Conservation (phyloP, 1,284 basidiomycete species). For the Irpex lacteus region DNA sequence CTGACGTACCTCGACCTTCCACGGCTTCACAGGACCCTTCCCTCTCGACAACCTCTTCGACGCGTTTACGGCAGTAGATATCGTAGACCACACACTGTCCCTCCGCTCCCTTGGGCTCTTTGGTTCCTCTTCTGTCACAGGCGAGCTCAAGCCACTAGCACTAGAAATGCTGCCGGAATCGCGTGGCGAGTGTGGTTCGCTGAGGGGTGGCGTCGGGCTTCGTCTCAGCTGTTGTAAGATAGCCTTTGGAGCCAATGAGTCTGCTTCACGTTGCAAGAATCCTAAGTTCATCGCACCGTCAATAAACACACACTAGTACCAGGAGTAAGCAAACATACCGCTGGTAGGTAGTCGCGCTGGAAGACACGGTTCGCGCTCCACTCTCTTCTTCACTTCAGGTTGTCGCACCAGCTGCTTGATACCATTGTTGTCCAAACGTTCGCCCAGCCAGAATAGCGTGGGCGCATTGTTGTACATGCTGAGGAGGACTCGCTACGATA, state of each 20-base stretch:
- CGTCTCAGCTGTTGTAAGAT: constrained; percentile 44
- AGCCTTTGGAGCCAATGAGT: constrained; percentile 48
- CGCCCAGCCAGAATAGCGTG: constrained; percentile 40
- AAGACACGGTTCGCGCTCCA: constrained; percentile 55
- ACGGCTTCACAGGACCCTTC: constrained; percentile 21
- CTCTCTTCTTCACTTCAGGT: constrained; percentile 29
- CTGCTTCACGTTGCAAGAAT: constrained; percentile 69
- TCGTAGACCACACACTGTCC: constrained; percentile 19
- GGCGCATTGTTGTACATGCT: constrained; percentile 56
- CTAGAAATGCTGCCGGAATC: neutral
- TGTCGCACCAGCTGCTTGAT: constrained; percentile 12
- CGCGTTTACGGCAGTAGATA: constrained; percentile 20
- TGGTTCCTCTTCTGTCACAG: constrained; percentile 1
- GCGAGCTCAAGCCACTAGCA: constrained; percentile 9
- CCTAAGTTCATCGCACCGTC: constrained; percentile 33
- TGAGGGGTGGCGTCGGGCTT: constrained; percentile 36
- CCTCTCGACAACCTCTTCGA: constrained; percentile 10
- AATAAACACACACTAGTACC: too few relatives aligned
- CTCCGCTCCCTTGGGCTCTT: neutral
- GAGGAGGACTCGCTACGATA: constrained; percentile 4
- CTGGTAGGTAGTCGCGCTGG: constrained; percentile 64
- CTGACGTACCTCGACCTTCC: constrained; percentile 59
- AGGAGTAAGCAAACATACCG: constrained; percentile 30
- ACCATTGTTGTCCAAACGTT: constrained; percentile 21
- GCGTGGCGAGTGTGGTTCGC: constrained; percentile 4